These are phyloP conservation scores for Nemania sp. DNA, from an alignment of 2,329 filamentous ascomycete species.

Conservation along the genomic window DNA sequence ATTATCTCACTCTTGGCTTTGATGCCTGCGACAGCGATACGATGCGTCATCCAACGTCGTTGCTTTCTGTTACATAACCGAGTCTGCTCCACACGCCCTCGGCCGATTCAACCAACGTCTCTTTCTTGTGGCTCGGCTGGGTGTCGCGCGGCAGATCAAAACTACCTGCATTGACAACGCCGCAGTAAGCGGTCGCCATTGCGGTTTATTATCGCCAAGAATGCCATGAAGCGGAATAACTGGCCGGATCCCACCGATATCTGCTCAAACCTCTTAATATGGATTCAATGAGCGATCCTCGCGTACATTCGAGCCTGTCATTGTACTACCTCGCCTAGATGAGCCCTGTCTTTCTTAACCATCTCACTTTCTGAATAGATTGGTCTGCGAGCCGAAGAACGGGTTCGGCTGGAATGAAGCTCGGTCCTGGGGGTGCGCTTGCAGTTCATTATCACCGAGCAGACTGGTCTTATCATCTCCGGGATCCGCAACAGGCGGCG, in stretches of 20 bases:
- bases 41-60: not conserved
- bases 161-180: not conserved
- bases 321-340: too few relatives aligned
- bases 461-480: constrained; percentile 28
- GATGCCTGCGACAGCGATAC: not conserved
- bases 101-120: too few relatives aligned
- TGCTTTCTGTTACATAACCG: not conserved
- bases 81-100: not conserved
- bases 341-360: not conserved
- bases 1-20: not conserved
- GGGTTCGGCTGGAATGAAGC: constrained; percentile 50
- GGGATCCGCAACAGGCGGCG: constrained; percentile 33
- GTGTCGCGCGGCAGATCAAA: not conserved
- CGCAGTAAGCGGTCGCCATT: constrained; percentile 16
- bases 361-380: constrained; percentile 41
- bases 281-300: not conserved
- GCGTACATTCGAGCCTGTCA: too few relatives aligned
- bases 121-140: too few relatives aligned
- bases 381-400: constrained; percentile 46
- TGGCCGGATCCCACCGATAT: not conserved
- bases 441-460: constrained; percentile 33
- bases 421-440: constrained; percentile 28
- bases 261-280: not conserved
- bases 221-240: not conserved
- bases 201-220: constrained; percentile 1